Percentiles rank a stretch among this genome's conserved stretches.
Conservation (phyloP, 2,329 filamentous ascomycete species). For the Cladophialophora psammophila region DNA sequence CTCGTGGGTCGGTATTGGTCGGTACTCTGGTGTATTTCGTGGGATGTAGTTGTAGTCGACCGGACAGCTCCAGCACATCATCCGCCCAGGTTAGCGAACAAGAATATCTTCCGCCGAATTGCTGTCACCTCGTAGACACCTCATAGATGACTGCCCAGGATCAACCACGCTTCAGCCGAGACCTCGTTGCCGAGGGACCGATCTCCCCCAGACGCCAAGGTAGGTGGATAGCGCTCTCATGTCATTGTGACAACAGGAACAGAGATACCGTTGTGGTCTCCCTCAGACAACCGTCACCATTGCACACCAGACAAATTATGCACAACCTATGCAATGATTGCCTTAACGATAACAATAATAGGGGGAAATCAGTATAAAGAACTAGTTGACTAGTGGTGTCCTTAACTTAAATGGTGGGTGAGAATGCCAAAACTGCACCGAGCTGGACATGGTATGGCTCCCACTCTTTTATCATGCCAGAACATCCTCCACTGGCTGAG, state of each 20-base stretch:
- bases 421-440: not conserved
- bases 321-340: not conserved
- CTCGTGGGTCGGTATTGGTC: no score
- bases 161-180: no score
- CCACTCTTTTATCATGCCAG: no score
- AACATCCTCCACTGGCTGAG: no score
- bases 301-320: not conserved
- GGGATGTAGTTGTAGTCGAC: not conserved
- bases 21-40: no score
- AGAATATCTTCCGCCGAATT: no score
- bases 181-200: not conserved
- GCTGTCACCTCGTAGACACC: no score
- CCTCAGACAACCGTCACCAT: no score
- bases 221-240: not conserved
- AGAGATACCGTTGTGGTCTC: no score
- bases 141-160: no score
- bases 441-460: no score
- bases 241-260: not conserved
- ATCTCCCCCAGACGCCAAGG: not conserved
- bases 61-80: not conserved
- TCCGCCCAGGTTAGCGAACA: not conserved
- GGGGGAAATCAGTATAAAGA: not conserved
- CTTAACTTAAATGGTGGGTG: not conserved
- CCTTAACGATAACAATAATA: not conserved
- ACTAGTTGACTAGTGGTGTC: not conserved